These are phyloP conservation scores for Knoxdaviesia proteae DNA, from an alignment of 2,329 filamentous ascomycete species.

Conservation along the genomic window DNA sequence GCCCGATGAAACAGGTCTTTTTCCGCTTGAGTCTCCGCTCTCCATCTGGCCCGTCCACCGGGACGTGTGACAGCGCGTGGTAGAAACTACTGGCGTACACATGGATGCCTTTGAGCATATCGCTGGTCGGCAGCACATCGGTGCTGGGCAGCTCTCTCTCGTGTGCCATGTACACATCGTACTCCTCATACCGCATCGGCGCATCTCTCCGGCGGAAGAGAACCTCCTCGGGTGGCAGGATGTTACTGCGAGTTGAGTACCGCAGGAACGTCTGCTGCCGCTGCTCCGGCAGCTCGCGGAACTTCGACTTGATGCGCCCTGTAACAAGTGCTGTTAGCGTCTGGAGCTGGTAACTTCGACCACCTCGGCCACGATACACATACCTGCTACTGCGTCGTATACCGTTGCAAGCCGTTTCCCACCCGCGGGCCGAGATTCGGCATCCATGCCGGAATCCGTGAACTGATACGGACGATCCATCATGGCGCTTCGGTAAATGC, in stretches of 20 bases:
- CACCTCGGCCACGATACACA: slow-evolving; percentile 3
- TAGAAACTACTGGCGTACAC: slow-evolving; percentile 49
- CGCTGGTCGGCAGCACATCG: slow-evolving; percentile 41
- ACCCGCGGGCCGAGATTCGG: no score
- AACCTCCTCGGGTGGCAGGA: slow-evolving; percentile 45
- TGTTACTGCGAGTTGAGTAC: neutral
- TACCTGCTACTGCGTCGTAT: slow-evolving; percentile 56
- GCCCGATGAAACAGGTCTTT: slow-evolving; percentile 5
- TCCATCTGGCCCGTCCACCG: neutral
- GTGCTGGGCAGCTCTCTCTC: slow-evolving; percentile 28
- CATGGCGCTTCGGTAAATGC: no score
- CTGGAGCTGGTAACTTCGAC: no score
- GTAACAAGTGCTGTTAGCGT: no score
- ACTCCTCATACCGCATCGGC: slow-evolving; percentile 46
- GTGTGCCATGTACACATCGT: slow-evolving; percentile 50
- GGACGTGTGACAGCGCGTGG: slow-evolving; percentile 13
- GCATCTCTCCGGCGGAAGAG: slow-evolving; percentile 45
- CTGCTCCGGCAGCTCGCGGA: no score
- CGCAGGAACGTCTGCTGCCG: neutral
- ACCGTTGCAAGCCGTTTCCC: slow-evolving; percentile 26
- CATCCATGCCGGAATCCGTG: no score
- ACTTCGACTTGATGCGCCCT: no score
- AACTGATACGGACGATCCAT: no score
- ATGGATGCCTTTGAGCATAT: slow-evolving; percentile 49
- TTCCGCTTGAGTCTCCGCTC: slow-evolving; percentile 1